A percentile compares a stretch with the other conserved stretches of the same genome.
Evolutionary conservation across 306 rosid genomes (phyloP).

Genomic region (Alnus glutinosa): DNA sequence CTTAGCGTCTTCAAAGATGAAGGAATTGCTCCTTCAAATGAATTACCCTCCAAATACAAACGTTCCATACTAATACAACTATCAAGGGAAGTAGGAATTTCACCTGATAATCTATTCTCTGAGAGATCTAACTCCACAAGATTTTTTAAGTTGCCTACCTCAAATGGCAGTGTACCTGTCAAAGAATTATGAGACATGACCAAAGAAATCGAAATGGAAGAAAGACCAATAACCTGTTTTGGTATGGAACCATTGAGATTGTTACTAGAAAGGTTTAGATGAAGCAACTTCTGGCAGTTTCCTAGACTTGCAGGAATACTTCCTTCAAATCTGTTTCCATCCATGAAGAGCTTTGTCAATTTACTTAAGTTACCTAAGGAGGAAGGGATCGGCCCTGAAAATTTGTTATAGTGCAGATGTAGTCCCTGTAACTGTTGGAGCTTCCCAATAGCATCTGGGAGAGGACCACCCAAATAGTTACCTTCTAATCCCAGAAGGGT

Average conservation of each 20-base stretch:
- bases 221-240: constrained; percentile 30
- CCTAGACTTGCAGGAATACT: constrained; percentile 42
- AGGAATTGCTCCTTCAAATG: constrained; percentile 40
- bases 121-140: constrained; percentile 33
- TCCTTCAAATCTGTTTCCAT: constrained; percentile 40
- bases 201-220: constrained; percentile 41
- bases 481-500: constrained; percentile 20
- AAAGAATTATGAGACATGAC: constrained; percentile 37
- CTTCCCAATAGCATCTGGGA: constrained; percentile 33
- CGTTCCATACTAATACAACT: constrained; percentile 31
- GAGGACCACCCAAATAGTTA: constrained; percentile 32
- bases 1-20: constrained; percentile 25
- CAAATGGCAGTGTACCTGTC: constrained; percentile 36
- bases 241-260: constrained; percentile 45
- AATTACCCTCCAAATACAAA: constrained; percentile 39
- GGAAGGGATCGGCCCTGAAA: constrained; percentile 39
- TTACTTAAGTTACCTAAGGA: constrained; percentile 44
- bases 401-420: constrained; percentile 25
- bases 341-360: constrained; percentile 19
- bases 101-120: constrained; percentile 35
- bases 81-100: constrained; percentile 35
- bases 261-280: constrained; percentile 33
- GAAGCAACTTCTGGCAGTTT: constrained; percentile 25
- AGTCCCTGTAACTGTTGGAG: constrained; percentile 28
- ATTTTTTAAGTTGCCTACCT: constrained; percentile 27